Conservation (phyloP, 495 filamentous ascomycete genomes). For the Terfezia claveryi region DNA sequence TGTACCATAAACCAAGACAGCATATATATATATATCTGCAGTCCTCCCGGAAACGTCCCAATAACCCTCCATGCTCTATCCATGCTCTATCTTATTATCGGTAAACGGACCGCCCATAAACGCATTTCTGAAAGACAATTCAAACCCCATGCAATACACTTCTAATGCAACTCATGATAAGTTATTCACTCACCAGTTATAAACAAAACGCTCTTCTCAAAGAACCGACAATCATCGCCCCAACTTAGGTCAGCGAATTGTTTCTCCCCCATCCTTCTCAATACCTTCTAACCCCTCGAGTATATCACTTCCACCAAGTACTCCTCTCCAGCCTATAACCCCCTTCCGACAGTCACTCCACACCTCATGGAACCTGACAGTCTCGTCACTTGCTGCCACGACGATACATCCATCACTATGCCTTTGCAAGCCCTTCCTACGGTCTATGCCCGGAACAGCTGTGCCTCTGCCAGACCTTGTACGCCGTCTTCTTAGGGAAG, state of each 20-base stretch:
- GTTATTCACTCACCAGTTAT: too few relatives aligned
- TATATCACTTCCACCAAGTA: constrained; percentile 71
- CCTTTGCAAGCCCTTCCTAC: constrained; percentile 12
- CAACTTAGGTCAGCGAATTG: neutral
- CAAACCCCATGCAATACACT: too few relatives aligned
- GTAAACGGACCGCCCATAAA: too few relatives aligned
- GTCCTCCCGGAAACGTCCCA: too few relatives aligned
- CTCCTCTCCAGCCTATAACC: constrained; percentile 34
- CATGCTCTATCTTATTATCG: too few relatives aligned
- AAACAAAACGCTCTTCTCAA: too few relatives aligned
- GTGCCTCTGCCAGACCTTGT: neutral
- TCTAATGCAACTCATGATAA: too few relatives aligned
- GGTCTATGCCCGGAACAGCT: neutral
- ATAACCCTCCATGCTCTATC: too few relatives aligned
- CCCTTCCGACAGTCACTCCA: constrained; percentile 47
- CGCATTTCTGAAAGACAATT: too few relatives aligned
- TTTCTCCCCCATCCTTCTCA: constrained; percentile 39
- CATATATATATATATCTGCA: too few relatives aligned
- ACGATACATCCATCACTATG: constrained; percentile 45
- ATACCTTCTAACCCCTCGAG: constrained; percentile 69
- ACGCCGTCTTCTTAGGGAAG: neutral
- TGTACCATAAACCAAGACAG: too few relatives aligned
- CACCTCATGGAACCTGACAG: constrained; percentile 89
- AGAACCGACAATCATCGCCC: too few relatives aligned
- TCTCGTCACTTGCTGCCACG: constrained; percentile 81